Evolutionary conservation across 2,329 filamentous ascomycete species (phyloP), one percentile per base, ranked within the genome.

Genomic region (Zymoseptoria passerinii): DNA sequence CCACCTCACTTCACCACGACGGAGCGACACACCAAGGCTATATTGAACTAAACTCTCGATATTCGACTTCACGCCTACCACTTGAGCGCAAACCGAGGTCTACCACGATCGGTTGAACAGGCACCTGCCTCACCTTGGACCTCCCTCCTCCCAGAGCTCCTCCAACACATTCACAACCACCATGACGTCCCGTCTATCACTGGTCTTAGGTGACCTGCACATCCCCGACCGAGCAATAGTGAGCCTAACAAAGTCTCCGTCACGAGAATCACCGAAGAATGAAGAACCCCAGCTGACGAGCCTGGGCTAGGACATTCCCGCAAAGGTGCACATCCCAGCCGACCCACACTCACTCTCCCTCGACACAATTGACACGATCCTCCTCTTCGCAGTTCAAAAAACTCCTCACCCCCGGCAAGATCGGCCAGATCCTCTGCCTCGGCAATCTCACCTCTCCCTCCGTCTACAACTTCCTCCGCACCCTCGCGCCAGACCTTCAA

Each of bases 141-240:
- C 16, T 7, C 16, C 16, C 35, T 44, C n/a, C 8, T 44, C n/a
- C 8, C 18, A 5, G 2, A 13, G 19, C 49, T 50, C 50, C 13
- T 28, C 23, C 9, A 29, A 29, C 50, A 27, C n/a, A 23, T 28
- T n/a, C 48, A 50, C 19, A n/a, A 35, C 18, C 52, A 68, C 72
- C 55, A 87, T 84, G 80, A 90, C 92, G 79, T 90, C 90, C 64
- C 90, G 92, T 76, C 82, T 96, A 66, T 91, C 95, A 72, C 83
- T 96, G 72, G 90, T 94, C 71, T 90, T 96, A 67, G 90, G 90
- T 74, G 91, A 96, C 78, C 84, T 96, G 56, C 91, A 95, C 78
- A 95, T 96, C 76, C 91, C 91, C 68, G 91, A 96, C 76, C 83
- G 91, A 73, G 91, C 90, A 68, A 85, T 94, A 64, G 91, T 65